Conservation (phyloP, 1,284 basidiomycete genomes). For the Ustilago esculenta region DNA sequence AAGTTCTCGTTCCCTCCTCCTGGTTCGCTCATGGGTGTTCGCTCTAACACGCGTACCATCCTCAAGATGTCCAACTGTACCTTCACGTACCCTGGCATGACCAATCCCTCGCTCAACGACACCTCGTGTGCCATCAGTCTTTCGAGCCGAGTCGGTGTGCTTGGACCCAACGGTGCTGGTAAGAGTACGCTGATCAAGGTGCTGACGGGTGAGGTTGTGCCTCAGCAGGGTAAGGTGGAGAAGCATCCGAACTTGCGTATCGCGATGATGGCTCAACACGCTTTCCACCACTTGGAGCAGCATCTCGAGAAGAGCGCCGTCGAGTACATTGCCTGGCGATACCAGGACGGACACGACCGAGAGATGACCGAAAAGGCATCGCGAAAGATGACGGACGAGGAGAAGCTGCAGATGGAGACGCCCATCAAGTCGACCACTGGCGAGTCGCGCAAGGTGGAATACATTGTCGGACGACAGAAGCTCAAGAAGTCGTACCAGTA, state of each 20-base stretch:
- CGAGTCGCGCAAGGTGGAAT: slow-evolving; percentile 84
- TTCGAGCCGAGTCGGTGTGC: slow-evolving; percentile 70
- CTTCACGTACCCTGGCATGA: slow-evolving; percentile 90
- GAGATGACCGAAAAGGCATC: slow-evolving; percentile 89
- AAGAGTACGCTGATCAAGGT: slow-evolving; percentile 94
- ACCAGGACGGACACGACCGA: slow-evolving; percentile 98
- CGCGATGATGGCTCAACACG: slow-evolving; percentile 96
- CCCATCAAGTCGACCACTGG: slow-evolving; percentile 94
- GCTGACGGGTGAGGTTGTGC: slow-evolving; percentile 91
- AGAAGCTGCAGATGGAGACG: slow-evolving; percentile 81
- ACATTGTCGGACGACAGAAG: slow-evolving; percentile 96
- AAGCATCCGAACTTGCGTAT: slow-evolving; percentile 96
- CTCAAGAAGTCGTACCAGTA: slow-evolving; percentile 92
- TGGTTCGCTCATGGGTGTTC: slow-evolving; percentile 94
- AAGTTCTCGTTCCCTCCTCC: slow-evolving; percentile 97
- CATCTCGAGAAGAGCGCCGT: slow-evolving; percentile 65
- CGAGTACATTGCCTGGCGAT: slow-evolving; percentile 83
- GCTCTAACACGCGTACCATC: slow-evolving; percentile 95
- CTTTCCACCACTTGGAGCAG: slow-evolving; percentile 66
- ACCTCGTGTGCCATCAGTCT: slow-evolving; percentile 92
- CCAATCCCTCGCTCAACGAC: slow-evolving; percentile 83
- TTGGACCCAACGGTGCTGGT: slow-evolving; percentile 66
- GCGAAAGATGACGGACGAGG: slow-evolving; percentile 87
- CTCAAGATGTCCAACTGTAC: slow-evolving; percentile 92
- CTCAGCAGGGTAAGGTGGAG: slow-evolving; percentile 91